Base-by-base conservation (phyloP, 1,284 basidiomycete genomes). In the Apiotrichum gracile region DNA sequence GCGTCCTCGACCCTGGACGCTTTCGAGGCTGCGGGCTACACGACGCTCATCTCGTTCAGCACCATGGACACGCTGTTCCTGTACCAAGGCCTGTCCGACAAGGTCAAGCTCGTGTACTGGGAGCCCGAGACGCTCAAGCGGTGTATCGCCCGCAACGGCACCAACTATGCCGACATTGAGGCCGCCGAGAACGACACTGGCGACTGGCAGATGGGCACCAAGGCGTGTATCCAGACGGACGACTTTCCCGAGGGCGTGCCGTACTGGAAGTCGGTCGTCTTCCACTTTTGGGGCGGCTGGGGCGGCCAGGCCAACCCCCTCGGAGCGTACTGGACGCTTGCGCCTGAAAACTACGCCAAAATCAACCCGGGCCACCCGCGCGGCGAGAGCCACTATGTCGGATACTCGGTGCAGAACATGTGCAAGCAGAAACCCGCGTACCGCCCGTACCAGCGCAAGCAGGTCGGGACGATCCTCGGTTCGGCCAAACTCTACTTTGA, bases 321-420 rank as follows among this genome's bases (percentile, higher is more conserved):
- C n/a, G 67, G 67, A 1, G 29, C 47, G 6, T 35, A 52, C 13
- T 69, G 62, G 55, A 64, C 65, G 5, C 45, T 68, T 1, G 44
- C 60, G 10, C 66, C 66, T 2, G 63, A 64, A 47, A 47, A 64
- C 49, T 61, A 57, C 42, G 37, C 50, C 13, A 16, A 5, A 3
- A 10, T 29, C 5, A 21, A 39, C 38, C 51, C 54, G 19, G 41
- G 9, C 31, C 31, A 31, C 31, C 5, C 31, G 31, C 31, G 31
- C 31, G 31, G 31, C 16, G 31, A 31, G 5, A 16, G 26, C 51
- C 25, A 31, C 31, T 31, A 29, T 33, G 39, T 51, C 19, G 66
- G 75, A 35, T 77, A 77, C 53, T 70, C 67, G 39, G 61, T 77
- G 52, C 72, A 76, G 49, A 51, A 53, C 10, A 45, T 61, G 1